Evolutionary conservation across 129 eudicot genomes (phyloP).

Genomic region (Artemisia tridentata): DNA sequence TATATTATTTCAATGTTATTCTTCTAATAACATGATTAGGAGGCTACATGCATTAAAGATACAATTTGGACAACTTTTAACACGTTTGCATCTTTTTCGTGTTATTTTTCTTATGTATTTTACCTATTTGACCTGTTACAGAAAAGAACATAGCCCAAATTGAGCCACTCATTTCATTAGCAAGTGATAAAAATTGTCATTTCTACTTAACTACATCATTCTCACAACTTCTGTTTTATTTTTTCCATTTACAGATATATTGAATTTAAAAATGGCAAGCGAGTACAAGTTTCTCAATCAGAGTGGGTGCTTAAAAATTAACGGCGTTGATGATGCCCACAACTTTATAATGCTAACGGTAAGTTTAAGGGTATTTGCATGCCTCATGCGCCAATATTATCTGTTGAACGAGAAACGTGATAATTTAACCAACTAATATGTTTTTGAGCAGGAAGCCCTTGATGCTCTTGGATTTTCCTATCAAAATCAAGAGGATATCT

Average conservation of each 20-base stretch:
- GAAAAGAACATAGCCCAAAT: background rate
- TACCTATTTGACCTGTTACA: background rate
- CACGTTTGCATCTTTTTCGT: background rate
- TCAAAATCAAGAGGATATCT: slow-evolving; percentile 64
- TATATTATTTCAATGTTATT: background rate
- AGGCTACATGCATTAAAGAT: background rate
- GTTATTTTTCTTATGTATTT: background rate
- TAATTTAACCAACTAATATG: slow-evolving; percentile 6
- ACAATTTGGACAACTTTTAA: background rate
- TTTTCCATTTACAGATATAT: slow-evolving; percentile 47
- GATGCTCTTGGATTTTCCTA: slow-evolving; percentile 43
- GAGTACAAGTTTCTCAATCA: slow-evolving; percentile 81
- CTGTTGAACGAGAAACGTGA: background rate
- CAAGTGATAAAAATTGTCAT: background rate
- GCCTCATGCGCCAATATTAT: slow-evolving; percentile 4
- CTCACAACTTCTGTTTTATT: background rate
- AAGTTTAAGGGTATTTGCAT: slow-evolving; percentile 10
- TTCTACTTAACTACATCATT: slow-evolving; percentile 4
- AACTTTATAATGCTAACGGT: slow-evolving; percentile 69
- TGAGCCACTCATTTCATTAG: background rate
- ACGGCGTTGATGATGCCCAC: slow-evolving; percentile 68
- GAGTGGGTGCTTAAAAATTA: slow-evolving; percentile 68
- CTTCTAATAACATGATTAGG: background rate
- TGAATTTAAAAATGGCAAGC: slow-evolving; percentile 67
- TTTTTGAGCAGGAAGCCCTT: slow-evolving; percentile 64